phyloP scores from a whole-genome alignment of 345 rosid genomes.

The Populus nigra region DNA sequence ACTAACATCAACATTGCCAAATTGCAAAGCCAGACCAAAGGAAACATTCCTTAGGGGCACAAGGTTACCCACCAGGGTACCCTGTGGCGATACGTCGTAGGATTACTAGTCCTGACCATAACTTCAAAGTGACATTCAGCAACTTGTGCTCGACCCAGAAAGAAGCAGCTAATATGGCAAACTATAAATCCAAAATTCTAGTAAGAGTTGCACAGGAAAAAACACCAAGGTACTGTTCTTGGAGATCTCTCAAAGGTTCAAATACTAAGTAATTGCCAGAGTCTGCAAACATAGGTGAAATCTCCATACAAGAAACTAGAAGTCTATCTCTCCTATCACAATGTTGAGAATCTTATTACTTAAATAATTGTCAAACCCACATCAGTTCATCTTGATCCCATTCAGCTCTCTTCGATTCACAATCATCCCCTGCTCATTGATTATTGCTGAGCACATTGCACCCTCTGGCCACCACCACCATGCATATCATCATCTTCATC shows the following conservation, averaged over 20 bases:
- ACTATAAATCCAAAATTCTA: not conserved
- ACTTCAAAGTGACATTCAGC: too few species aligned
- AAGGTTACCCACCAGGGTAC: too few species aligned
- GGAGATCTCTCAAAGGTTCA: not conserved
- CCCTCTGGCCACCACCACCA: conserved; percentile 57
- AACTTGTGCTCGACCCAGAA: not conserved
- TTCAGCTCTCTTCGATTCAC: not conserved
- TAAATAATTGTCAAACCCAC: not conserved
- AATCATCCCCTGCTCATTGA: too few species aligned
- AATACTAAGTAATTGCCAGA: not conserved
- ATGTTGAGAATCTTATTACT: not conserved
- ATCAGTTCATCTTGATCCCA: not conserved
- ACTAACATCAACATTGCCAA: too few species aligned
- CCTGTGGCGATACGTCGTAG: too few species aligned
- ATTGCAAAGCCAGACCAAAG: too few species aligned
- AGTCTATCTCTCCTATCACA: not conserved
- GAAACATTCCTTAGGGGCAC: too few species aligned
- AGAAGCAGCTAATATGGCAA: not conserved
- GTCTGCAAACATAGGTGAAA: not conserved
- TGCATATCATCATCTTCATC: conserved; percentile 63
- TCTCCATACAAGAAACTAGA: not conserved
- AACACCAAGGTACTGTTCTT: not conserved
- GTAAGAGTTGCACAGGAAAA: not conserved
- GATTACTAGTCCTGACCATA: too few species aligned
- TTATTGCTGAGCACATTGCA: conserved; percentile 75